Conservation (phyloP, 2,329 filamentous ascomycete genomes). For the Botrytis squamosa region DNA sequence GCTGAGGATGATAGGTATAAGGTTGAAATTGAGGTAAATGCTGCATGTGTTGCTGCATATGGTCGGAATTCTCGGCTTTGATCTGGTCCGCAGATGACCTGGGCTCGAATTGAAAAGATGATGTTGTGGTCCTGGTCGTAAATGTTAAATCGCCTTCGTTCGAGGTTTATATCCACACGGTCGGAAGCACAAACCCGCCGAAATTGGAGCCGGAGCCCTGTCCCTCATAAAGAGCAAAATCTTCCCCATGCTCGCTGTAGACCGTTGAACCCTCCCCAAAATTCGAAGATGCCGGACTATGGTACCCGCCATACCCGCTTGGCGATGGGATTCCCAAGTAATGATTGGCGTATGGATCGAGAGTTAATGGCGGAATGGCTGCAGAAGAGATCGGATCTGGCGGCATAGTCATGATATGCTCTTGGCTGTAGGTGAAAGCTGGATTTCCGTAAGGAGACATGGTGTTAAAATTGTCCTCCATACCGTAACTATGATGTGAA, state of each 20-base stretch:
- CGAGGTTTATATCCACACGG: slow-evolving; percentile 41
- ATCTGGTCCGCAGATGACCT: slow-evolving; percentile 27
- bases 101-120: slow-evolving; percentile 34
- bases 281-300: slow-evolving; percentile 62
- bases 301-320: slow-evolving; percentile 50
- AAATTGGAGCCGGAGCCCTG: slow-evolving; percentile 38
- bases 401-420: slow-evolving; percentile 58
- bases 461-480: slow-evolving; percentile 47
- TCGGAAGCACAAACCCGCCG: slow-evolving; percentile 42
- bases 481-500: slow-evolving; percentile 54
- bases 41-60: slow-evolving; percentile 22
- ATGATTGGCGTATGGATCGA: slow-evolving; percentile 54
- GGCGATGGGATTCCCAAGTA: slow-evolving; percentile 65
- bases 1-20: slow-evolving; percentile 27
- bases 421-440: slow-evolving; percentile 63
- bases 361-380: slow-evolving; percentile 54
- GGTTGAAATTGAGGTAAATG: slow-evolving; percentile 26
- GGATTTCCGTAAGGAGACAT: slow-evolving; percentile 57
- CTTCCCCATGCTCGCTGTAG: slow-evolving; percentile 62
- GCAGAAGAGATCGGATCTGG: slow-evolving; percentile 48
- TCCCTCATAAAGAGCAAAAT: slow-evolving; percentile 40
- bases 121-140: slow-evolving; percentile 37
- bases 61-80: slow-evolving; percentile 31
- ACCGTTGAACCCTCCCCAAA: slow-evolving; percentile 60
- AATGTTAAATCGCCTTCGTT: slow-evolving; percentile 38